Evolutionary conservation across 78 protist species (phyloP).

Genomic region (Chrysochromulina parva): DNA sequence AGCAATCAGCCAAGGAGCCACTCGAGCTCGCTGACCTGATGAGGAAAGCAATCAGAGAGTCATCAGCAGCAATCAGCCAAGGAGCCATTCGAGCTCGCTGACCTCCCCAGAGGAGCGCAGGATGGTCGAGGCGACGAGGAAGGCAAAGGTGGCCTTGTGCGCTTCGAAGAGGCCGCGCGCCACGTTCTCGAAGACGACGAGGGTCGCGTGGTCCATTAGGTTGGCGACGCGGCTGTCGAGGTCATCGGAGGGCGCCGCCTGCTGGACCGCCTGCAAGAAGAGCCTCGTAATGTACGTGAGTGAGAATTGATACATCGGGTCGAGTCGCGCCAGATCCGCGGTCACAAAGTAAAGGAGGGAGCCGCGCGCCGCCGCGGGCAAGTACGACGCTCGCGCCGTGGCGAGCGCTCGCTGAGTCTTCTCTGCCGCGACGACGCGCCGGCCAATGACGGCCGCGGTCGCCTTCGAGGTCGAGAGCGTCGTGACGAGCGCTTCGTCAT

Average conservation of each 20-base stretch:
- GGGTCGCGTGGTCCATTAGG: slow-evolving; percentile 53
- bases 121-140: background rate
- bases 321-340: slow-evolving; percentile 56
- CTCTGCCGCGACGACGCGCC: slow-evolving; percentile 59
- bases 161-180: slow-evolving; percentile 67
- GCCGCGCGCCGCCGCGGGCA: slow-evolving; percentile 61
- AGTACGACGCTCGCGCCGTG: slow-evolving; percentile 49
- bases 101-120: no score
- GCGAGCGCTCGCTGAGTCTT: slow-evolving; percentile 55
- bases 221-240: slow-evolving; percentile 21
- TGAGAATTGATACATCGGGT: slow-evolving; percentile 61
- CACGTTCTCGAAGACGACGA: slow-evolving; percentile 53
- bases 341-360: slow-evolving; percentile 60
- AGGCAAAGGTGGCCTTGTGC: slow-evolving; percentile 71
- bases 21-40: no score
- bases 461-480: slow-evolving; percentile 59
- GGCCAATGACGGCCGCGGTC: slow-evolving; percentile 29
- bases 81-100: no score
- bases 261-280: background rate
- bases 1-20: no score
- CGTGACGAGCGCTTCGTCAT: slow-evolving; percentile 65
- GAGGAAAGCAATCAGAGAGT: no score
- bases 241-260: background rate
- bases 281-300: slow-evolving; percentile 5
- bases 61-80: no score